These are phyloP conservation scores for Actinidia arguta DNA, from an alignment of 179 eudicot genomes.

Conservation along the genomic window DNA sequence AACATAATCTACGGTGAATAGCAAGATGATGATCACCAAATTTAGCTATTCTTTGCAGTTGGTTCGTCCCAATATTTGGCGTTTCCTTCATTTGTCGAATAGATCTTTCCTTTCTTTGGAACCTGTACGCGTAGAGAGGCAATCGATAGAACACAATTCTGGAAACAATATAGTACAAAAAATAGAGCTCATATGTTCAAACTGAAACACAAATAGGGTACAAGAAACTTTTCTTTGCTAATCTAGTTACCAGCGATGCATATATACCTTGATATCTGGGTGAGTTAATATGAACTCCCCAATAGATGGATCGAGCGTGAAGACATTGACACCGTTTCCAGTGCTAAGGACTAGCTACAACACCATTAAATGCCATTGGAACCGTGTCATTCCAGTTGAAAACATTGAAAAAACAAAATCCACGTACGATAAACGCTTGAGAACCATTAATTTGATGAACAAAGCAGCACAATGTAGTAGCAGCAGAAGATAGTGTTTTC, in stretches of 20 bases:
- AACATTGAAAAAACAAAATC: not conserved
- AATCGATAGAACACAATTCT: not conserved
- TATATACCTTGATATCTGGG: constrained; percentile 80
- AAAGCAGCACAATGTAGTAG: not conserved
- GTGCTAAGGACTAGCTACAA: constrained; percentile 86
- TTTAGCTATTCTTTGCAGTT: constrained; percentile 59
- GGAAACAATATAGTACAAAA: not conserved
- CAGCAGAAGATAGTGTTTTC: no score
- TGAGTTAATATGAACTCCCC: constrained; percentile 94
- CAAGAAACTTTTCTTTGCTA: not conserved
- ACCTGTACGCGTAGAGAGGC: constrained; percentile 47
- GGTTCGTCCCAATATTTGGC: constrained; percentile 90
- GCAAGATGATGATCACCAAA: not conserved
- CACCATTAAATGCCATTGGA: not conserved
- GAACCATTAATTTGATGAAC: not conserved
- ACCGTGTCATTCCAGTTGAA: not conserved
- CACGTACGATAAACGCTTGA: not conserved
- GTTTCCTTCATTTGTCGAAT: constrained; percentile 91
- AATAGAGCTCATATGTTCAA: no score
- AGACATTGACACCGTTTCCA: constrained; percentile 89
- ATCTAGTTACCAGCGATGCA: not conserved
- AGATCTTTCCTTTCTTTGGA: constrained; percentile 83
- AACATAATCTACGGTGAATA: not conserved
- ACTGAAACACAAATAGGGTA: not conserved
- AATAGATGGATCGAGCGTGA: constrained; percentile 93